These are phyloP conservation scores for Saprolegnia parasitica DNA, from an alignment of 352 stramenopile species.

Conservation along the genomic window DNA sequence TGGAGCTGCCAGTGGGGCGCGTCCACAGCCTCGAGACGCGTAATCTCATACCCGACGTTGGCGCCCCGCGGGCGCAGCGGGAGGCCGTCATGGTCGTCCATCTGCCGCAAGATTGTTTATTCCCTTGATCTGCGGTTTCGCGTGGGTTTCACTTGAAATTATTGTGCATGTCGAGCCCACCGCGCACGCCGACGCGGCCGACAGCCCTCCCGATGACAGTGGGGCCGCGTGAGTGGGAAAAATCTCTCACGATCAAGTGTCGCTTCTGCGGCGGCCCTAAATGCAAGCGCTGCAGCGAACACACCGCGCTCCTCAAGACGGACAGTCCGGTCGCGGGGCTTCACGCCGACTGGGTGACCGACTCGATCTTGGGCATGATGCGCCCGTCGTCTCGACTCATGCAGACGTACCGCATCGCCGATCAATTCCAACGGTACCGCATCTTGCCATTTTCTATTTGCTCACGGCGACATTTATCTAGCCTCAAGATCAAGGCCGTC, in stretches of 20 bases:
- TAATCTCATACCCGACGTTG: not conserved
- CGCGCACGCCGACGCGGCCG: not conserved
- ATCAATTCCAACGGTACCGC: constrained; percentile 81
- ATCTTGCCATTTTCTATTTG: not conserved
- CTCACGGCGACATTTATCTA: constrained; percentile 28
- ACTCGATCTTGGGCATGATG: constrained; percentile 88
- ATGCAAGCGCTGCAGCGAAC: constrained; percentile 84
- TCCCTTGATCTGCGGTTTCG: too few species aligned
- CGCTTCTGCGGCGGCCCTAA: constrained; percentile 79
- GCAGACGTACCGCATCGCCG: constrained; percentile 68
- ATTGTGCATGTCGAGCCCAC: not conserved
- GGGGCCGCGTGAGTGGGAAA: constrained; percentile 77
- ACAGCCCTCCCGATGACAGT: constrained; percentile 30
- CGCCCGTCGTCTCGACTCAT: constrained; percentile 78
- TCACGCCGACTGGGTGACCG: constrained; percentile 84
- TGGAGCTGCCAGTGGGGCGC: constrained; percentile 17
- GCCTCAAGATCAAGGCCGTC: constrained; percentile 73
- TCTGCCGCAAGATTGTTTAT: too few species aligned
- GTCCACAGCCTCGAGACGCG: constrained; percentile 19
- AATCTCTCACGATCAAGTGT: constrained; percentile 76
- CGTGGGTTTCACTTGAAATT: not conserved
- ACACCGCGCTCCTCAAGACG: constrained; percentile 59
- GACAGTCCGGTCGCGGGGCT: constrained; percentile 70
- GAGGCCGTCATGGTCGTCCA: not conserved
- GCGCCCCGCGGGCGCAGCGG: not conserved